Base-by-base conservation (phyloP, 1,284 basidiomycete species). In the Ceratobasidium sp. region DNA sequence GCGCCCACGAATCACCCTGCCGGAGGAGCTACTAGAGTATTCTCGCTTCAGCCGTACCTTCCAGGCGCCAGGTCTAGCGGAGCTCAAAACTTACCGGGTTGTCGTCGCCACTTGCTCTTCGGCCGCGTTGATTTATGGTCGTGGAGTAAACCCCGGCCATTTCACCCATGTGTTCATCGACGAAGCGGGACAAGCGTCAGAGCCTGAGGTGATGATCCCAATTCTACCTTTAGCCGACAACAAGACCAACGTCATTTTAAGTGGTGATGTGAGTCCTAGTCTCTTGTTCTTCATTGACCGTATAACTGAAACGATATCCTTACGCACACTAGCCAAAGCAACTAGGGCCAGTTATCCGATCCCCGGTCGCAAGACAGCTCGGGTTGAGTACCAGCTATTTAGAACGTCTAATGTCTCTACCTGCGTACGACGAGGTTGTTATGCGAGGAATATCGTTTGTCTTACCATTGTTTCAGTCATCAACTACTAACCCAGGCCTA, bases 131-230 rank as follows among this genome's bases (percentile, higher is more conserved):
- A 83, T 85, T 4, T 83, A 84, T 41, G 87, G 86, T 0, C 84
- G 89, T 53, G 89, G 88, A 0, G 83, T 90, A 37, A 63, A 69
- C 16, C 81, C 85, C 2, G 89, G 88, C 0, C 87, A 90, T 79
- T 90, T 87, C 78, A 84, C 82, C 0, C 86, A 90, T 74, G 88
- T 90, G 13, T 88, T 90, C 77, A 81, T 89, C 11, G 89, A 90
- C 77, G 89, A 90, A 77, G 88, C 88, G 0, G 89, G 88, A 0
- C 89, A 90, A 77, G 88, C 87, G 0, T 87, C 86, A 0, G 89
- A 91, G 78, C 87, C 89, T 8, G 87, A 89, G 78, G 82, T 82
- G 0, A 86, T 89, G 81, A 84, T 89, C 31, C 83, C 85, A 0
- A 87, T 90, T 78, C 86, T 85, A 79, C 85, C 84, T 4, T 83